These are phyloP conservation scores for Dictyostelium firmibasis DNA, from an alignment of 78 protist species.

Conservation along the genomic window DNA sequence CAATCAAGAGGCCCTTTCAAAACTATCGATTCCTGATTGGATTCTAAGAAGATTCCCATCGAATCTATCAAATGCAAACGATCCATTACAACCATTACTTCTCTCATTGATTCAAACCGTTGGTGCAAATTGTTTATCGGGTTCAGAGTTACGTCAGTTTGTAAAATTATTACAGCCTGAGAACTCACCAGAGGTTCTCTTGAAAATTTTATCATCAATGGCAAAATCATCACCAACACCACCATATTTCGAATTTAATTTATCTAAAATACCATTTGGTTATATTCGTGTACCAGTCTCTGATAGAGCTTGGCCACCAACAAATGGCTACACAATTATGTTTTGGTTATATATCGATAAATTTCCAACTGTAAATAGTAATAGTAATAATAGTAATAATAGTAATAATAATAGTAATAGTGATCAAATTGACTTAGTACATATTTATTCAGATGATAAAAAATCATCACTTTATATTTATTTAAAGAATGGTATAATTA, in stretches of 20 bases:
- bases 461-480: slow-evolving; percentile 23
- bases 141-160: slow-evolving; percentile 59
- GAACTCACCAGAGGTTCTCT: slow-evolving; percentile 57
- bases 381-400: background rate
- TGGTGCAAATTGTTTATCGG: slow-evolving; percentile 74
- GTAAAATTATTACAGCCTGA: slow-evolving; percentile 57
- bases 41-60: slow-evolving; percentile 35
- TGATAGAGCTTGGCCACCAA: slow-evolving; percentile 61
- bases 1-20: slow-evolving; percentile 66
- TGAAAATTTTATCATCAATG: slow-evolving; percentile 64
- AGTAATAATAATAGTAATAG: background rate
- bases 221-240: slow-evolving; percentile 69
- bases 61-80: slow-evolving; percentile 19
- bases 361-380: background rate
- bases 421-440: slow-evolving; percentile 29
- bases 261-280: slow-evolving; percentile 13
- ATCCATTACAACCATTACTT: slow-evolving; percentile 64
- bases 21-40: slow-evolving; percentile 76
- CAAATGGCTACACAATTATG: slow-evolving; percentile 65
- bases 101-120: slow-evolving; percentile 49
- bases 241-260: slow-evolving; percentile 73
- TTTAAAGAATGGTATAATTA: slow-evolving; percentile 25
- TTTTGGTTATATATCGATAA: slow-evolving; percentile 76
- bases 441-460: slow-evolving; percentile 46
- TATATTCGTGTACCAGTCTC: slow-evolving; percentile 16